Base-by-base conservation (phyloP, 2,329 filamentous ascomycete species). In the Colletotrichum cordylinicola region DNA sequence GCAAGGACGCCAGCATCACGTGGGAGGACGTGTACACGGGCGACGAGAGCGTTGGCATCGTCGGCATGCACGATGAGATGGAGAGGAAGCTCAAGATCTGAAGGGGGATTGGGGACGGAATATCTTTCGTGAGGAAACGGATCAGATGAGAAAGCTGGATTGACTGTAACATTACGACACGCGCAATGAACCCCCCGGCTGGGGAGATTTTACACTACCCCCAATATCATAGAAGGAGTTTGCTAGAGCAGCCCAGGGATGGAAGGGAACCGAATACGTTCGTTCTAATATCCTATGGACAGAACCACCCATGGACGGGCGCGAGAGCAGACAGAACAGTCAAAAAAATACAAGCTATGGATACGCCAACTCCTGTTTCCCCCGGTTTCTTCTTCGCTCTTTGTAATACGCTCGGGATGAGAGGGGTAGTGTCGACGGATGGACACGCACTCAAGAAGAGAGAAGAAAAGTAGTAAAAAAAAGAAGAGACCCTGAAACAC, bases 11-110 rank as follows among this genome's bases (percentile, higher is more conserved):
- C 33, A 93, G 91, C 81, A 89, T 98, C 80, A 92, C 90, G 10
- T 99, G 97, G 97, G 97, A 99, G 90, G 97, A 98, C 88, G 92
- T 99, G 24, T 98, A 94, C 83, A 92, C 90, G 24, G 95, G 95
- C 76, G 93, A 94, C 80, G 95, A 96, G 85, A 90, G 92, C 83
- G 90, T 93, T 80, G 90, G 91, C 77, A 88, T 92, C 56, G 91
- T 93, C 29, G 92, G 93, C 69, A 93, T 98, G 86, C 96, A 98
- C 81, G 93, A 95, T 73, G 96, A 98, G 91, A 96, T 98, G 92
- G 96, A 98, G 92, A 91, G 92, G 86, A 95, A 95, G 90, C 88
- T 98, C 85, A 94, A 93, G 90, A 98, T 98, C 83, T 87, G 88
- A 60, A 35, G 10, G 24, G 21, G 6, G 12, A 2, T 0, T 33